Percentiles rank a stretch among this genome's conserved stretches.
phyloP scores from a whole-genome alignment of 179 eudicot genomes.

The Corrigiola litoralis region DNA sequence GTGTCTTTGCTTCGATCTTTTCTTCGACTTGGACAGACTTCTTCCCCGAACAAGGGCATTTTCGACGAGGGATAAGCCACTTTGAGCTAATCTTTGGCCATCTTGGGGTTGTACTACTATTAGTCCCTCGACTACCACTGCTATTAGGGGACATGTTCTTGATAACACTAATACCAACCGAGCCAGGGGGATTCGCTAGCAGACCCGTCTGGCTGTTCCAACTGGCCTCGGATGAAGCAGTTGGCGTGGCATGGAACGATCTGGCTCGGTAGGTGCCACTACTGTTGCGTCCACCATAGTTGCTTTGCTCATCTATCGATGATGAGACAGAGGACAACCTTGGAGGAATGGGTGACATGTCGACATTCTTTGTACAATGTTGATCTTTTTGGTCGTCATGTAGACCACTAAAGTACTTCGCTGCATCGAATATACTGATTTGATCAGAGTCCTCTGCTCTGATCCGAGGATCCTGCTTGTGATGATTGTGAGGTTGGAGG shows the following conservation, averaged over 20 bases:
- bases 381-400: constrained; percentile 20
- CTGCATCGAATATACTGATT: constrained; percentile 77
- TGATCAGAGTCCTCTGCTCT: constrained; percentile 52
- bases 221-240: constrained; percentile 84
- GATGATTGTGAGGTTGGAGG: constrained; percentile 17
- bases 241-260: constrained; percentile 70
- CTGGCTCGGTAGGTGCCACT: constrained; percentile 25
- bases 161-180: constrained; percentile 23
- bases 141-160: constrained; percentile 21
- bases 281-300: constrained; percentile 21
- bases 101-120: constrained; percentile 30
- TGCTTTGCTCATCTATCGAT: constrained; percentile 27
- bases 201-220: constrained; percentile 91
- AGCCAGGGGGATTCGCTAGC: constrained; percentile 50
- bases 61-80: constrained; percentile 35
- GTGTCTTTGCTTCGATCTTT: constrained; percentile 24
- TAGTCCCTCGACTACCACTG: constrained; percentile 3
- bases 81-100: constrained; percentile 26
- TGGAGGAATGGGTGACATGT: constrained; percentile 30
- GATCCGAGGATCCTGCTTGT: background rate
- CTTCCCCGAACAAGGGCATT: constrained; percentile 74
- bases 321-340: constrained; percentile 57
- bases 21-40: constrained; percentile 64
- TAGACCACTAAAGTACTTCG: constrained; percentile 60
- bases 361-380: background rate